Percentiles rank a stretch among this genome's conserved stretches.
Evolutionary conservation across 495 filamentous ascomycete genomes (phyloP).

Genomic region (Neurospora terricola): DNA sequence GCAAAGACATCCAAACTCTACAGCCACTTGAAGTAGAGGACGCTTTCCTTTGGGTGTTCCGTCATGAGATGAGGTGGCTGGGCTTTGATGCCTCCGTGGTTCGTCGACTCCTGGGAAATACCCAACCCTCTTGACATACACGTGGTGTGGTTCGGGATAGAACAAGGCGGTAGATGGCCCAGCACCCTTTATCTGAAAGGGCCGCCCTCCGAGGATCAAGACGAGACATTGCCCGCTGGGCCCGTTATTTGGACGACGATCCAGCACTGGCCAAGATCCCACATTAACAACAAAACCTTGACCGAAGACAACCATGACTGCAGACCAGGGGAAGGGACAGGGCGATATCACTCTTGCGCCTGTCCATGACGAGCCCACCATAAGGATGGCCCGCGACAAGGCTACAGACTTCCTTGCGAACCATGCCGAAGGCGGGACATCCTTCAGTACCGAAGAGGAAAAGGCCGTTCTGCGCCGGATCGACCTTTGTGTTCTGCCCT

Average conservation of each 20-base stretch:
- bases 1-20: background rate
- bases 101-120: background rate
- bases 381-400: slow-evolving; percentile 16
- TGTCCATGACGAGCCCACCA: background rate
- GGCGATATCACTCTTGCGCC: slow-evolving; percentile 18
- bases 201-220: background rate
- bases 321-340: background rate
- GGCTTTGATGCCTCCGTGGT: background rate
- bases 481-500: slow-evolving; percentile 38
- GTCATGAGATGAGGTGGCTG: background rate
- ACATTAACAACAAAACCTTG: background rate
- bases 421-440: slow-evolving; percentile 21
- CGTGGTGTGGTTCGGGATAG: background rate
- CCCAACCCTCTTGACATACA: background rate
- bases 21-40: background rate
- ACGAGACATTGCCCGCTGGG: background rate
- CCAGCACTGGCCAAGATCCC: background rate
- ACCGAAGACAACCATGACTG: background rate
- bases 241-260: background rate
- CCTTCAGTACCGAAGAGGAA: slow-evolving; percentile 31
- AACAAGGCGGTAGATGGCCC: background rate
- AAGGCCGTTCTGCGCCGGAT: slow-evolving; percentile 31
- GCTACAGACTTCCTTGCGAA: slow-evolving; percentile 33
- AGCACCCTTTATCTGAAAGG: background rate
- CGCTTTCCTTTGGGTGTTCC: background rate